Conservation (phyloP, 805 yeast species). For the Danielozyma ontarioensis region DNA sequence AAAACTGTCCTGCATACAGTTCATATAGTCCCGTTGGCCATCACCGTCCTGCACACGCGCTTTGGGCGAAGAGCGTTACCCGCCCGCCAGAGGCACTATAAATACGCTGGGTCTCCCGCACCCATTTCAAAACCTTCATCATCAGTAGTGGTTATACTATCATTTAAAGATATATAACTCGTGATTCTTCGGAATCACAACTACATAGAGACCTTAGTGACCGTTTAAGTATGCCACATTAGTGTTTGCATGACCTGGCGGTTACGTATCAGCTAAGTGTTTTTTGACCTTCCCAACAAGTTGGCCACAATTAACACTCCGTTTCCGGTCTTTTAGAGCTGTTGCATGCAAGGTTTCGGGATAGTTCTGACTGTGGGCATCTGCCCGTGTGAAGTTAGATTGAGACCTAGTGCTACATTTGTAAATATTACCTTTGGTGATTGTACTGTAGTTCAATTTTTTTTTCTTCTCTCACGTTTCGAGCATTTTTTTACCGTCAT, state of each 20-base stretch:
- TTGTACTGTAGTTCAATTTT: not conserved
- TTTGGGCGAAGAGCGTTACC: too few relatives aligned
- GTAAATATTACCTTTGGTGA: not conserved
- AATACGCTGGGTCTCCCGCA: conserved; percentile 13
- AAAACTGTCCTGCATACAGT: too few relatives aligned
- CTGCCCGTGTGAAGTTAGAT: conserved; percentile 33
- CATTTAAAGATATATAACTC: conserved; percentile 55
- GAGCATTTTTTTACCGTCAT: too few relatives aligned
- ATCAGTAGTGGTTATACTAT: conserved; percentile 83
- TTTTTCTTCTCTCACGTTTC: not conserved
- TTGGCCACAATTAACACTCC: conserved; percentile 67
- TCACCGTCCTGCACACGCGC: too few relatives aligned
- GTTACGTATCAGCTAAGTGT: conserved; percentile 57
- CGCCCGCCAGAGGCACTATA: too few relatives aligned
- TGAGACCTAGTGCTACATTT: conserved; percentile 51
- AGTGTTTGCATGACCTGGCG: conserved; percentile 40
- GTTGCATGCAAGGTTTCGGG: conserved; percentile 19
- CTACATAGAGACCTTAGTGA: conserved; percentile 39
- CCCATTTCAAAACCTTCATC: conserved; percentile 37
- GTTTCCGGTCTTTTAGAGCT: conserved; percentile 72
- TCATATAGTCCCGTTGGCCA: too few relatives aligned
- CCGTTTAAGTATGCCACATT: conserved; percentile 36
- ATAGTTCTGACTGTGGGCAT: conserved; percentile 20
- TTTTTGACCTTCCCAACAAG: conserved; percentile 70
- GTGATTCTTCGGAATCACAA: conserved; percentile 30